Percentiles rank a stretch among this genome's conserved stretches.
These are phyloP conservation scores for Teratosphaeria zuluensis DNA, from an alignment of 2,329 filamentous ascomycete species.

Conservation along the genomic window DNA sequence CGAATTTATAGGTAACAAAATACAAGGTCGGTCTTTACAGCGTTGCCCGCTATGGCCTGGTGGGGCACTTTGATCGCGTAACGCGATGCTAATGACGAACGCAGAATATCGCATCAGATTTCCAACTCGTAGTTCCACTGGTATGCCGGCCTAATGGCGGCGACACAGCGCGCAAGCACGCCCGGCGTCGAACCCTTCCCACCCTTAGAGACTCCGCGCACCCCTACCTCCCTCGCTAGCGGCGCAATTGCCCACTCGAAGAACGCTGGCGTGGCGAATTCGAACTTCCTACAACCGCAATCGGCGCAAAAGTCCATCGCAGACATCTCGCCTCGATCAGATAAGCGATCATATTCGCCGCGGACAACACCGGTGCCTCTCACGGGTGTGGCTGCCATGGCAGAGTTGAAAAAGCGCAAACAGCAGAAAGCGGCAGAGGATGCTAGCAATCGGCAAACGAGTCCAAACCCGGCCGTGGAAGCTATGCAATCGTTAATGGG, in stretches of 20 bases:
- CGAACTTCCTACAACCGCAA: conserved; percentile 16
- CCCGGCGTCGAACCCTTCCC: conserved; percentile 32
- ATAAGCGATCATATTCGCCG: conserved; percentile 30
- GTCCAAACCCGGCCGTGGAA: conserved; percentile 37
- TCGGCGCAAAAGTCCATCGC: conserved; percentile 11
- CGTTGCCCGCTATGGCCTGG: background rate
- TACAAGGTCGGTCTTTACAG: background rate
- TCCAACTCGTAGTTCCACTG: conserved; percentile 4
- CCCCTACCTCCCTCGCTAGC: conserved; percentile 29
- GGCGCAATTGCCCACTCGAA: conserved; percentile 14
- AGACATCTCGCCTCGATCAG: conserved; percentile 32
- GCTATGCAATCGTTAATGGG: conserved; percentile 37
- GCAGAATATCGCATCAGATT: background rate
- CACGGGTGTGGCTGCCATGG: conserved; percentile 39
- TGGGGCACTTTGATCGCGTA: background rate
- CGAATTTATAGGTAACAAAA: background rate
- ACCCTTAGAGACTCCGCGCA: conserved; percentile 29
- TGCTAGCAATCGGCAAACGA: conserved; percentile 30
- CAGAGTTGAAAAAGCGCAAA: conserved; percentile 36
- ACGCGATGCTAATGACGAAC: background rate
- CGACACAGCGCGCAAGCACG: conserved; percentile 34
- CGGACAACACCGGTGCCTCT: conserved; percentile 20
- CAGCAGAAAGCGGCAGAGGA: conserved; percentile 26
- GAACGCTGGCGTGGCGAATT: conserved; percentile 12
- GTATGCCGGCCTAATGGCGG: conserved; percentile 30